These are phyloP conservation scores for Exophiala oligosperma DNA, from an alignment of 2,329 filamentous ascomycete species.

Conservation along the genomic window DNA sequence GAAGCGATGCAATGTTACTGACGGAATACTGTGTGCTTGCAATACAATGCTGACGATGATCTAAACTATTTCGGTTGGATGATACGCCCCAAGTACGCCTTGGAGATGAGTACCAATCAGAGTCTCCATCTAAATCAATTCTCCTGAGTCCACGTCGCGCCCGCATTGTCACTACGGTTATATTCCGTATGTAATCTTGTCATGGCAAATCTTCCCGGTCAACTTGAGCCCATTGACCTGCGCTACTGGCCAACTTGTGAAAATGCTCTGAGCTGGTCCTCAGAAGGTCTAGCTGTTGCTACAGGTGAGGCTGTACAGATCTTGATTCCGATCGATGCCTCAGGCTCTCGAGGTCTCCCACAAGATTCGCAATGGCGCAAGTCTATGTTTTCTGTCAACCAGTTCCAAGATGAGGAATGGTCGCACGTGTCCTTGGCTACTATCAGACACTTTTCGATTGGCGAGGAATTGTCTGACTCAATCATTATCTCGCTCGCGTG, in stretches of 20 bases:
- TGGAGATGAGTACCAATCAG: too few species aligned
- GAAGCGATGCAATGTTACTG: too few species aligned
- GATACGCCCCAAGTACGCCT: too few species aligned
- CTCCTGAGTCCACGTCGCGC: too few species aligned
- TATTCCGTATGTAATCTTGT: too few species aligned
- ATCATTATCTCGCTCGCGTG: slow-evolving; percentile 53
- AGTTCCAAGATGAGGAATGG: slow-evolving; percentile 55
- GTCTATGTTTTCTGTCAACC: slow-evolving; percentile 49
- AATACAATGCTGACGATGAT: too few species aligned
- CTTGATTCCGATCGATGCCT: slow-evolving; percentile 39
- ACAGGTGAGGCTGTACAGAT: slow-evolving; percentile 57
- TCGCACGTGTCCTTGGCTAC: slow-evolving; percentile 47
- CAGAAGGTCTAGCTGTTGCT: slow-evolving; percentile 58
- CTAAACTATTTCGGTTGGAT: too few species aligned
- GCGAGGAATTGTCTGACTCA: slow-evolving; percentile 59
- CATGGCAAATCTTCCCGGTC: slow-evolving; percentile 4
- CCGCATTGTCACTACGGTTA: too few species aligned
- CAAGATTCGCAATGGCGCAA: slow-evolving; percentile 36
- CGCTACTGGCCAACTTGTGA: slow-evolving; percentile 52
- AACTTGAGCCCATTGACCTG: slow-evolving; percentile 37
- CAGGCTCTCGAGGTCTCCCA: slow-evolving; percentile 20
- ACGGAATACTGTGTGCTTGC: too few species aligned
- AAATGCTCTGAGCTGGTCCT: slow-evolving; percentile 59
- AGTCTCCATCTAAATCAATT: too few species aligned
- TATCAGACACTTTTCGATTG: slow-evolving; percentile 53